These are phyloP conservation scores for Fusarium ramigenum DNA, from an alignment of 2,329 filamentous ascomycete genomes.

Conservation along the genomic window DNA sequence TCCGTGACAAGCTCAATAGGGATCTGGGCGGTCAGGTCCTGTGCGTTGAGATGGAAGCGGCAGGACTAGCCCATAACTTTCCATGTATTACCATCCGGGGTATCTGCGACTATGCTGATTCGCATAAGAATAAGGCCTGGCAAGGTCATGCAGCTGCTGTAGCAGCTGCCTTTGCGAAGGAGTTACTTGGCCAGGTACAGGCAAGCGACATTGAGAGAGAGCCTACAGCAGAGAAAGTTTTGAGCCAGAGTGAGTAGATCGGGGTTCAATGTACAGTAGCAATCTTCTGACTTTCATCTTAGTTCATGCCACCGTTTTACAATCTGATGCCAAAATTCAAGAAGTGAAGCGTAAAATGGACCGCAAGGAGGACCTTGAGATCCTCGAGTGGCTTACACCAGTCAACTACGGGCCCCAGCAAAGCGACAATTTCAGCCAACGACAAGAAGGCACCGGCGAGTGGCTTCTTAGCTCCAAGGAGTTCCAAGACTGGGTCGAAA, in stretches of 20 bases:
- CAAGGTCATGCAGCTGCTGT: background rate
- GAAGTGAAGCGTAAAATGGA: background rate
- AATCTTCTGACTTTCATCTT: rapidly evolving
- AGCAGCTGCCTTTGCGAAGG: background rate
- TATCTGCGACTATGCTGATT: background rate
- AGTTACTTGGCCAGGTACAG: background rate
- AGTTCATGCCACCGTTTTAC: background rate
- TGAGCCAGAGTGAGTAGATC: background rate
- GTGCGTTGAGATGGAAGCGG: background rate
- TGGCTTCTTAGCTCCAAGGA: rapidly evolving
- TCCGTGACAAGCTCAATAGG: background rate
- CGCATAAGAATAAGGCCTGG: background rate
- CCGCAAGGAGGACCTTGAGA: rapidly evolving
- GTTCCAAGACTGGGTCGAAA: rapidly evolving
- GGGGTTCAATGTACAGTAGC: rapidly evolving
- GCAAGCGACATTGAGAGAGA: background rate
- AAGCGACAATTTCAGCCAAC: rapidly evolving
- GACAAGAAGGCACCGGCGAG: background rate
- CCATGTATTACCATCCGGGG: background rate
- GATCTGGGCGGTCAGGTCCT: background rate
- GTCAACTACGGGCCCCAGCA: rapidly evolving
- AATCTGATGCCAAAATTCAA: rapidly evolving
- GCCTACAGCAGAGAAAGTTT: rapidly evolving
- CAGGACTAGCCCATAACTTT: background rate
- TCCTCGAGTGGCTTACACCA: background rate